A percentile compares a stretch with the other conserved stretches of the same genome.
Conservation (phyloP, 345 rosid genomes). For the Salix koriyanagi region DNA sequence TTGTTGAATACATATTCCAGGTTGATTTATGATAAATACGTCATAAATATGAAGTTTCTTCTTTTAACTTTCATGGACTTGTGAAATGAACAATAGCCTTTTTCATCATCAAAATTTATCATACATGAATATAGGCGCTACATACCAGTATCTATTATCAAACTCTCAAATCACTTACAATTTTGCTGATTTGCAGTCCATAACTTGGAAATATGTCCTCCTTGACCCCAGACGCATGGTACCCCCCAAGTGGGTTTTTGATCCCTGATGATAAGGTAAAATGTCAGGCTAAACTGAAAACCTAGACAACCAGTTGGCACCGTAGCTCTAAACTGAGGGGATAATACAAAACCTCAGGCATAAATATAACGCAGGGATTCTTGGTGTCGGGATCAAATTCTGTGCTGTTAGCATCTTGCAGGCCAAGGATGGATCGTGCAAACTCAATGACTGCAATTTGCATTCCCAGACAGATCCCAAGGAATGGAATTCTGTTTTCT, state of each 20-base stretch:
- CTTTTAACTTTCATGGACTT: not conserved
- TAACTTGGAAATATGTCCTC: slow-evolving; percentile 63
- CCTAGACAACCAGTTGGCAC: not conserved
- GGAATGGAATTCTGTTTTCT: slow-evolving; percentile 81
- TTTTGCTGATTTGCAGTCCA: slow-evolving; percentile 74
- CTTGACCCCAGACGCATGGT: slow-evolving; percentile 97
- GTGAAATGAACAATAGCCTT: not conserved
- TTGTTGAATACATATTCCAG: not conserved
- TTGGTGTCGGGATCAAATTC: slow-evolving; percentile 80
- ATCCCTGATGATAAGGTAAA: slow-evolving; percentile 50
- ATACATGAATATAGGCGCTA: not conserved
- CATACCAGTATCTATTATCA: not conserved
- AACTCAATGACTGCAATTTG: slow-evolving; percentile 91
- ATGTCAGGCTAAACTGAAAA: not conserved
- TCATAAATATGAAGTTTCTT: not conserved
- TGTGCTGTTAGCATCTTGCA: slow-evolving; percentile 74
- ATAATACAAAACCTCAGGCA: slow-evolving; percentile 72
- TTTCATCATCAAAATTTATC: not conserved
- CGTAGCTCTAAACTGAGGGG: not conserved
- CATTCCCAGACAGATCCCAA: slow-evolving; percentile 99
- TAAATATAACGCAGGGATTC: slow-evolving; percentile 76
- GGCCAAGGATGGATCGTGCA: slow-evolving; percentile 80
- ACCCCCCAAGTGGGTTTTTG: slow-evolving; percentile 97
- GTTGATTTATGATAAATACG: not conserved
- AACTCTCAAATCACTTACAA: slow-evolving; percentile 40